Conservation (phyloP, 768 basidiomycete species). For the Lenzites betulinus region DNA sequence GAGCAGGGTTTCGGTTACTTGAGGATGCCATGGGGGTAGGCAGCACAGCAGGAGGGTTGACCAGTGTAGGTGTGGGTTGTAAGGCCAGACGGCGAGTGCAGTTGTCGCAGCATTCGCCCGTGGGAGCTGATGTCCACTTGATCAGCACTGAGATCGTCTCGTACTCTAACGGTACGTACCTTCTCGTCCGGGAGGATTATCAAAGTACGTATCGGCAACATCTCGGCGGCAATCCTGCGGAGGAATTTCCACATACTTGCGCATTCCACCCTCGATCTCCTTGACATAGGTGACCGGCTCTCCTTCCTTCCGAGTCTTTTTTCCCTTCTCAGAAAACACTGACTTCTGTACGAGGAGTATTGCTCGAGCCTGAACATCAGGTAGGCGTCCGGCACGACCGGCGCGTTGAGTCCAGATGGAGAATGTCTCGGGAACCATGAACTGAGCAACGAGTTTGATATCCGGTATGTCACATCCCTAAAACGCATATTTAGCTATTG, state of each 20-base stretch:
- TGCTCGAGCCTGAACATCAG: not conserved
- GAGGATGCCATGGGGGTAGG: no score
- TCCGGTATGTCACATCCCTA: conserved; percentile 32
- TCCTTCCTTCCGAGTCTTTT: not conserved
- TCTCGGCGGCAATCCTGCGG: conserved; percentile 31
- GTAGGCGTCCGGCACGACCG: conserved; percentile 13
- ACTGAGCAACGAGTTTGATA: conserved; percentile 40
- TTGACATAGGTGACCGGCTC: conserved; percentile 5
- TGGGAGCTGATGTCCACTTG: no score
- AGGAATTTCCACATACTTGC: conserved; percentile 34
- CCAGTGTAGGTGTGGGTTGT: no score
- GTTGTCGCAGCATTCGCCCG: no score
- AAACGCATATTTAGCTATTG: conserved; percentile 8
- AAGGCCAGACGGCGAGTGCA: no score
- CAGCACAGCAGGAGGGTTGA: no score
- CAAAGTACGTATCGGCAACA: conserved; percentile 35
- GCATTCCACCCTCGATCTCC: conserved; percentile 34
- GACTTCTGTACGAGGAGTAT: not conserved
- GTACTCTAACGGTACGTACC: no score
- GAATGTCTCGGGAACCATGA: conserved; percentile 35
- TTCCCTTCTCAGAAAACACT: not conserved
- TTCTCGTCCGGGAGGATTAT: no score
- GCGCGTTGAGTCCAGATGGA: conserved; percentile 36
- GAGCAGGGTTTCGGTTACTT: no score
- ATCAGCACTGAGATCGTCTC: no score